These are phyloP conservation scores for Penicillium sp. DNA, from an alignment of 2,329 filamentous ascomycete species.

Conservation along the genomic window DNA sequence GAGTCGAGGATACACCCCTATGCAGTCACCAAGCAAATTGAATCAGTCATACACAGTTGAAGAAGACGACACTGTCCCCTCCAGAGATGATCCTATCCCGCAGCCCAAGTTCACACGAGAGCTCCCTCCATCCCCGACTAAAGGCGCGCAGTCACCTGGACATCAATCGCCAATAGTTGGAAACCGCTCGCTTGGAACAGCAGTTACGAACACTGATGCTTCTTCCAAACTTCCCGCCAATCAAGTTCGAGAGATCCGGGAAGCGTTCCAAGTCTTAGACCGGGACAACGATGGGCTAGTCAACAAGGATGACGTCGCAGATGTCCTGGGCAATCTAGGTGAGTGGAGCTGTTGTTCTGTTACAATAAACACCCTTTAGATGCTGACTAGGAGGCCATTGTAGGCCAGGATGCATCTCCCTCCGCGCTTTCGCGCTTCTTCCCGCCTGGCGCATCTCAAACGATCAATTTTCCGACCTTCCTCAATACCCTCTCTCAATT, in stretches of 20 bases:
- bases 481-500: slow-evolving; percentile 77
- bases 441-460: slow-evolving; percentile 68
- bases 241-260: slow-evolving; percentile 83
- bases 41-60: slow-evolving; percentile 50
- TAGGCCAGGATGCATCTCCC: slow-evolving; percentile 72
- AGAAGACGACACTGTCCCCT: slow-evolving; percentile 41
- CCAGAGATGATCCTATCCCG: slow-evolving; percentile 33
- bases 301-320: slow-evolving; percentile 77
- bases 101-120: slow-evolving; percentile 41
- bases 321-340: slow-evolving; percentile 87
- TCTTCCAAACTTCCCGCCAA: slow-evolving; percentile 67
- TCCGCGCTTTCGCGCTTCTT: slow-evolving; percentile 81
- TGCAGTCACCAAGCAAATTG: slow-evolving; percentile 51
- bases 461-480: slow-evolving; percentile 82
- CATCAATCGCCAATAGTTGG: slow-evolving; percentile 33
- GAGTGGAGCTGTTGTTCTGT: slow-evolving; percentile 18
- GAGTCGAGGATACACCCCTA: slow-evolving; percentile 44
- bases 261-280: slow-evolving; percentile 92
- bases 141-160: slow-evolving; percentile 33
- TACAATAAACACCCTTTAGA: not conserved
- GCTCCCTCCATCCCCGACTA: slow-evolving; percentile 44
- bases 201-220: slow-evolving; percentile 34
- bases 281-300: slow-evolving; percentile 83
- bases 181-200: slow-evolving; percentile 26
- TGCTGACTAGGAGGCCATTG: slow-evolving; percentile 4